Percentiles rank a stretch among this genome's conserved stretches.
Conservation (phyloP, 2,329 filamentous ascomycete genomes). For the Stagonosporopsis cucurbitacearum region DNA sequence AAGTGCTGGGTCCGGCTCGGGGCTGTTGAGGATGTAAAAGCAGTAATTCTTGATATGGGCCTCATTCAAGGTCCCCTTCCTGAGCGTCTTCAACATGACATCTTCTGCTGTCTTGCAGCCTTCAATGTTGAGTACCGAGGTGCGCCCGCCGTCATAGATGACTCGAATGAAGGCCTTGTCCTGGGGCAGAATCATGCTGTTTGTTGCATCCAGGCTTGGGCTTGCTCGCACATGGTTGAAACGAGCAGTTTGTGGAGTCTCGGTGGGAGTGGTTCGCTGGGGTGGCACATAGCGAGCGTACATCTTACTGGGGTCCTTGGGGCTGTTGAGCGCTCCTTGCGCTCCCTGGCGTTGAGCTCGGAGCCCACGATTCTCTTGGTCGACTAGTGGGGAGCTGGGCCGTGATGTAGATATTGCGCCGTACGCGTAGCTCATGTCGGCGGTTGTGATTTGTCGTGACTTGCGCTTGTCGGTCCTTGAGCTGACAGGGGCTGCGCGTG, state of each 20-base stretch:
- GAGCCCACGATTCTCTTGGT: constrained; percentile 59
- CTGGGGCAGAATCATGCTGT: constrained; percentile 80
- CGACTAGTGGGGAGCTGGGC: constrained; percentile 73
- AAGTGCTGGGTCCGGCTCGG: constrained; percentile 80
- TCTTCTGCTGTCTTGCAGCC: constrained; percentile 92
- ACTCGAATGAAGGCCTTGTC: constrained; percentile 91
- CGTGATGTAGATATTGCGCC: constrained; percentile 66
- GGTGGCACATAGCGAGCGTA: constrained; percentile 56
- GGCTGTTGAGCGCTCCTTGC: constrained; percentile 63
- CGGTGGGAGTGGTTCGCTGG: constrained; percentile 62
- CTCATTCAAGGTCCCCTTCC: constrained; percentile 86
- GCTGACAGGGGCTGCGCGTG: constrained; percentile 51
- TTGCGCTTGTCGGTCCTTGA: constrained; percentile 57
- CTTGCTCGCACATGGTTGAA: constrained; percentile 78
- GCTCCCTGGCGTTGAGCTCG: constrained; percentile 66
- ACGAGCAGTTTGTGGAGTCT: constrained; percentile 66
- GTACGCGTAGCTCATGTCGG: constrained; percentile 52
- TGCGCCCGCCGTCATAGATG: constrained; percentile 89
- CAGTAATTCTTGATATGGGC: constrained; percentile 95
- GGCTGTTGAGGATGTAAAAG: constrained; percentile 89
- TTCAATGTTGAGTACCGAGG: constrained; percentile 91
- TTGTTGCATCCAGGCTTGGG: constrained; percentile 78
- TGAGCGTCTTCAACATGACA: constrained; percentile 85
- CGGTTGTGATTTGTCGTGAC: constrained; percentile 53
- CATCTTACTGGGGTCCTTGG: constrained; percentile 59